Conservation (phyloP, 192 early-diverging fungal species). For the Rhizophagus sp. region DNA sequence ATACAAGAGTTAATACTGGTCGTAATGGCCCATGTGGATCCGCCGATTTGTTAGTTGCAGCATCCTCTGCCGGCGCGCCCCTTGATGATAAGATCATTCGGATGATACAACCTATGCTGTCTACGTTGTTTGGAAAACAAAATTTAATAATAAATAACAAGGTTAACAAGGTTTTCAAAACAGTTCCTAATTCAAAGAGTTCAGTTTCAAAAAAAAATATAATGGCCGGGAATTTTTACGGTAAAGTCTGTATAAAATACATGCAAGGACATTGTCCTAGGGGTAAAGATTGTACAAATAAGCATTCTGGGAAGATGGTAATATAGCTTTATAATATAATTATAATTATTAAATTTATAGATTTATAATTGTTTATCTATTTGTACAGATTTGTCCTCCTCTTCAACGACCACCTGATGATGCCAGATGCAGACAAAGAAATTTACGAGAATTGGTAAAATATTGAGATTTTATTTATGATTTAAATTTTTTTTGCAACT, state of each 20-base stretch:
- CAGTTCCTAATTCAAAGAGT: neutral
- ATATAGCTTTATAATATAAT: neutral
- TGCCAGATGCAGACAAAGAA: neutral
- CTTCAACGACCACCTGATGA: neutral
- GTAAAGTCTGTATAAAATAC: slow-evolving; percentile 10
- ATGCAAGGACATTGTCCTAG: slow-evolving; percentile 2
- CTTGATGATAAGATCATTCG: neutral
- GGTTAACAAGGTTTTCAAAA: neutral
- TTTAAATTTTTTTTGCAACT: neutral
- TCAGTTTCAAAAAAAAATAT: neutral
- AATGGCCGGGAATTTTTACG: neutral
- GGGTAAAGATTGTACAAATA: slow-evolving; percentile 8
- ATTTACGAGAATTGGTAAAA: slow-evolving; percentile 14
- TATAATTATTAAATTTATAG: neutral
- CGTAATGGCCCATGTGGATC: neutral
- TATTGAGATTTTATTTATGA: neutral
- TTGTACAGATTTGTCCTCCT: slow-evolving; percentile 9
- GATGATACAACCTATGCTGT: neutral
- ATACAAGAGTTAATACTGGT: neutral
- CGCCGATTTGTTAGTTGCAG: neutral
- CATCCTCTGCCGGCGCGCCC: neutral
- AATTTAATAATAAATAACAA: neutral
- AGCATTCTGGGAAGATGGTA: slow-evolving; percentile 6
- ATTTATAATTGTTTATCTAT: neutral
- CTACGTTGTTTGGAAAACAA: too few relatives aligned